These are phyloP conservation scores for Debaryomyces nepalensis DNA, from an alignment of 1,139 yeast species.

Conservation along the genomic window DNA sequence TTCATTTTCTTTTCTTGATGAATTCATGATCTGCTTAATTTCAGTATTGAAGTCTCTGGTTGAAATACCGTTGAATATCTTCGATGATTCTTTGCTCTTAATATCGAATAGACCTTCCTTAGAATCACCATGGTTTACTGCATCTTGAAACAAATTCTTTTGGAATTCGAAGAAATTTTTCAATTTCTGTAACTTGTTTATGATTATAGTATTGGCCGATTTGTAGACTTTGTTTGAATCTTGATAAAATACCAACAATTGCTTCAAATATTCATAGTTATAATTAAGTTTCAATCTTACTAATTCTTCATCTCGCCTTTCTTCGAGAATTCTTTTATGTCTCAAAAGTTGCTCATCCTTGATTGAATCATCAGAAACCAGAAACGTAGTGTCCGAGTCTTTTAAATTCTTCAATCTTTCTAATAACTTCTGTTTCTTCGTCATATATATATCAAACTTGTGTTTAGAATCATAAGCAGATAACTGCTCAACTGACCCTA, in stretches of 20 bases:
- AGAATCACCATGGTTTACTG: conserved; percentile 23
- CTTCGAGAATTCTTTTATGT: conserved; percentile 22
- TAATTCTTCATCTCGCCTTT: conserved; percentile 39
- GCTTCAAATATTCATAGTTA: conserved; percentile 41
- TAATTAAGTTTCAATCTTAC: conserved; percentile 38
- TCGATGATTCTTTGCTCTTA: conserved; percentile 41
- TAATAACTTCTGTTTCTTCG: conserved; percentile 30
- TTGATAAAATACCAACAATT: conserved; percentile 40
- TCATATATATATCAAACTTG: conserved; percentile 26
- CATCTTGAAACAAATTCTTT: conserved; percentile 31
- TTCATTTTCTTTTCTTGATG: conserved; percentile 19
- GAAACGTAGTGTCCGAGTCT: conserved; percentile 31
- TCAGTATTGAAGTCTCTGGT: conserved; percentile 35
- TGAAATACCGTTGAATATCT: conserved; percentile 37
- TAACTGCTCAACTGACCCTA: conserved; percentile 23
- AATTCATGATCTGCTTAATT: conserved; percentile 29
- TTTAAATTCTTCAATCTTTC: conserved; percentile 32
- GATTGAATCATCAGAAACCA: conserved; percentile 22
- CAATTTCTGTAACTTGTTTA: conserved; percentile 45
- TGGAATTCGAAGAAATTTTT: conserved; percentile 49
- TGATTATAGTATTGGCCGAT: conserved; percentile 32
- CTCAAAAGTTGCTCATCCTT: conserved; percentile 35
- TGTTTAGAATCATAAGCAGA: conserved; percentile 23
- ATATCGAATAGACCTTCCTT: conserved; percentile 38
- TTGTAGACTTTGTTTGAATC: conserved; percentile 45